Conservation (phyloP, 176 grass and related monocot genomes). For the Hyparrhenia diplandra region DNA sequence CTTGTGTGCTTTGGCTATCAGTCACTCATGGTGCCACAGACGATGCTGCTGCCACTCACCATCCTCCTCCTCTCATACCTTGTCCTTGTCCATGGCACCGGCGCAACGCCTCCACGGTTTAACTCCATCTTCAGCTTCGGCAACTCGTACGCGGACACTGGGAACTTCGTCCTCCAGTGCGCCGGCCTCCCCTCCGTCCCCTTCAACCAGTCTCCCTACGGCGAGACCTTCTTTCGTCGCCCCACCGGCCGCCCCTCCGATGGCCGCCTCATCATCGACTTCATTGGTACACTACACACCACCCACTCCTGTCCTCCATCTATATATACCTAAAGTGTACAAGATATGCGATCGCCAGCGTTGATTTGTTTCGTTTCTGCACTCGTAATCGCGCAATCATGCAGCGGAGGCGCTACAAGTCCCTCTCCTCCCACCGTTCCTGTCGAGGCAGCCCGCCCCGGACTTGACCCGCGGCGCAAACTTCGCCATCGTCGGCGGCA, state of each 20-base stretch:
- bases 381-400: background rate
- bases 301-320: background rate
- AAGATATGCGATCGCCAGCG: background rate
- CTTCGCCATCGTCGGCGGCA: conserved; percentile 60
- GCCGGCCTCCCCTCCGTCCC: conserved; percentile 26
- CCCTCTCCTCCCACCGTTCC: conserved; percentile 45
- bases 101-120: conserved; percentile 1
- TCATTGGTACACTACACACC: conserved; percentile 35
- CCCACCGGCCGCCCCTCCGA: conserved; percentile 63
- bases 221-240: conserved; percentile 43
- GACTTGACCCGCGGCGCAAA: conserved; percentile 42
- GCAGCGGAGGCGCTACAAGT: conserved; percentile 53
- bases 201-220: conserved; percentile 56
- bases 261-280: conserved; percentile 71
- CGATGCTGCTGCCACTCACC: background rate
- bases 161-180: conserved; percentile 49
- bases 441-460: background rate
- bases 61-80: conserved; percentile 7
- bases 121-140: conserved; percentile 68
- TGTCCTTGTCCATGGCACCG: background rate
- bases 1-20: background rate
- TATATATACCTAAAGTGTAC: no score
- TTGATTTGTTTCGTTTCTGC: background rate
- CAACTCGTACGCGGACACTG: conserved; percentile 63
- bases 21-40: background rate